Evolutionary conservation across 352 stramenopile species (phyloP).

Genomic region (Phytophthora sansomeana): DNA sequence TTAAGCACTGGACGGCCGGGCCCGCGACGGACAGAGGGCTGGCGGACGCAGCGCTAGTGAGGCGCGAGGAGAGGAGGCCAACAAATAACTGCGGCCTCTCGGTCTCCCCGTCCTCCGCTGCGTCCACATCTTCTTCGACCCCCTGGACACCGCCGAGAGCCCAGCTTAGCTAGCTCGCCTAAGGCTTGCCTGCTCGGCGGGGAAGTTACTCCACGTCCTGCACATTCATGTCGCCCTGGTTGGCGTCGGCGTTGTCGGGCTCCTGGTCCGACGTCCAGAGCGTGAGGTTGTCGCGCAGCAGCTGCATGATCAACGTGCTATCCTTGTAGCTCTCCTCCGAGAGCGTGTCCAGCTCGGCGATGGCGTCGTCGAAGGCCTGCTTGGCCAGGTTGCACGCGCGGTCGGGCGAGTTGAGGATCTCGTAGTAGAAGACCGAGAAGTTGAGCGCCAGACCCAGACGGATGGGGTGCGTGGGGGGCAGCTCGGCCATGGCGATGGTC

Average conservation of each 20-base stretch:
- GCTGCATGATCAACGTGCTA: slow-evolving; percentile 99
- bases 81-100: slow-evolving; percentile 44
- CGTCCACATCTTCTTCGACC: slow-evolving; percentile 25
- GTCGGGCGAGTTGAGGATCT: slow-evolving; percentile 98
- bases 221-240: slow-evolving; percentile 91
- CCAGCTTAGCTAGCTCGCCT: slow-evolving; percentile 29
- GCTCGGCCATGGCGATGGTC: slow-evolving; percentile 95
- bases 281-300: slow-evolving; percentile 99
- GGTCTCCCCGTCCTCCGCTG: slow-evolving; percentile 15
- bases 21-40: background rate
- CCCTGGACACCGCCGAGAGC: background rate
- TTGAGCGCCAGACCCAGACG: slow-evolving; percentile 98
- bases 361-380: slow-evolving; percentile 99
- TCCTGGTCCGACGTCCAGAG: slow-evolving; percentile 99
- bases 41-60: slow-evolving; percentile 16
- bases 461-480: slow-evolving; percentile 99
- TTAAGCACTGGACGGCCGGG: slow-evolving; percentile 39
- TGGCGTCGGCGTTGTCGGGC: slow-evolving; percentile 85
- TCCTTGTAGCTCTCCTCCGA: slow-evolving; percentile 99
- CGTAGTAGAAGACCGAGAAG: slow-evolving; percentile 99
- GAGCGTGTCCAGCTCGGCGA: slow-evolving; percentile 99
- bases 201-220: slow-evolving; percentile 77
- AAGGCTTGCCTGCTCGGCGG: slow-evolving; percentile 9
- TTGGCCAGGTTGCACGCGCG: slow-evolving; percentile 94
- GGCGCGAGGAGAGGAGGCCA: slow-evolving; percentile 35